These are phyloP conservation scores for Sporothrix mexicana DNA, from an alignment of 2,329 filamentous ascomycete genomes.

Conservation along the genomic window DNA sequence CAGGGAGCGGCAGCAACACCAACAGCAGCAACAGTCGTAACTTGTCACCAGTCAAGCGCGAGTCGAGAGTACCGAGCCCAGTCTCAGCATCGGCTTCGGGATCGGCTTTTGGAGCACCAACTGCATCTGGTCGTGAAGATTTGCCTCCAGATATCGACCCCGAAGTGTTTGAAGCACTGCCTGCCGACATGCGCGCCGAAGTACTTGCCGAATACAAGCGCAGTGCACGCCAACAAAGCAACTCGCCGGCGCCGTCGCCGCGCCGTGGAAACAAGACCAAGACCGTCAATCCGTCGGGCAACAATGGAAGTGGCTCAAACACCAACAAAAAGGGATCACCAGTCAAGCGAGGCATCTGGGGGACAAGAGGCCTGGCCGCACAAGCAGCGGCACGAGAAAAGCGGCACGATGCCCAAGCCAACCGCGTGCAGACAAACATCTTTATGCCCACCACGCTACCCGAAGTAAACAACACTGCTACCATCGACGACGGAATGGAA, in stretches of 20 bases:
- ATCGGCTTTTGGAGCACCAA: not conserved
- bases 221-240: slow-evolving; percentile 55
- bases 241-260: slow-evolving; percentile 60
- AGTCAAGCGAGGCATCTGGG: slow-evolving; percentile 33
- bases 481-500: slow-evolving; percentile 47
- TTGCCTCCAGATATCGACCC: slow-evolving; percentile 81
- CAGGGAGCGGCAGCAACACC: slow-evolving; percentile 19
- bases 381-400: slow-evolving; percentile 49
- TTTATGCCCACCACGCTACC: slow-evolving; percentile 48
- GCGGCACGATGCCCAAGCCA: slow-evolving; percentile 61
- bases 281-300: not conserved
- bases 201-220: slow-evolving; percentile 73
- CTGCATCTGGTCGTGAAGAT: slow-evolving; percentile 39
- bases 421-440: slow-evolving; percentile 76
- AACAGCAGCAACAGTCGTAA: slow-evolving; percentile 37
- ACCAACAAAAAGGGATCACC: slow-evolving; percentile 25
- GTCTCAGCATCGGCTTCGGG: slow-evolving; percentile 30
- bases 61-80: slow-evolving; percentile 48
- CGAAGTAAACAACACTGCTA: slow-evolving; percentile 38
- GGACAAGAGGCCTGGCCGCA: slow-evolving; percentile 27
- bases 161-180: slow-evolving; percentile 81
- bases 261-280: slow-evolving; percentile 42
- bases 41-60: slow-evolving; percentile 38
- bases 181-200: slow-evolving; percentile 84
- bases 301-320: not conserved